A percentile compares a stretch with the other conserved stretches of the same genome.
Evolutionary conservation across 441 rosid genomes (phyloP).

Genomic region (Corymbia citriodora): DNA sequence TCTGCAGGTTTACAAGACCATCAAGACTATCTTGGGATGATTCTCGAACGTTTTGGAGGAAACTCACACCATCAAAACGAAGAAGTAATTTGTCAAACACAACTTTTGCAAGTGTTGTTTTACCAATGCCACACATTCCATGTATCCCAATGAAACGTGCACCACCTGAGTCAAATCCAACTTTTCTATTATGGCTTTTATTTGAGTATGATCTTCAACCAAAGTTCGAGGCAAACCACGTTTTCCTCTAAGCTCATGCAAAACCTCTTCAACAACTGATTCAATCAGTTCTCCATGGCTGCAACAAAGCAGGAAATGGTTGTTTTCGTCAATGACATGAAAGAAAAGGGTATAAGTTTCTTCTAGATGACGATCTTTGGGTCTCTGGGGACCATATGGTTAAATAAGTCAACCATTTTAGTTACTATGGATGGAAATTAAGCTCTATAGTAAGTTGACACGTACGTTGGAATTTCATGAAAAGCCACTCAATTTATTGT

Average conservation of each 20-base stretch:
- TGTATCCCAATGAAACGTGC: rapidly evolving
- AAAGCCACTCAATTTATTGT: neutral
- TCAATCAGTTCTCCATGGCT: neutral
- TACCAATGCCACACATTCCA: neutral
- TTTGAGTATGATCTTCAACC: rapidly evolving
- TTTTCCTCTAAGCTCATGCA: rapidly evolving
- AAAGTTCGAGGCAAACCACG: neutral
- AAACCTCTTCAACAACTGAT: rapidly evolving
- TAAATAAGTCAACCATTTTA: rapidly evolving
- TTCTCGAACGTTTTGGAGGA: neutral
- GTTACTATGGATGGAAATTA: too few relatives aligned
- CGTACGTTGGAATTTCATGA: rapidly evolving
- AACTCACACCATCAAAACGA: rapidly evolving
- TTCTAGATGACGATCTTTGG: rapidly evolving
- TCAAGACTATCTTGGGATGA: neutral
- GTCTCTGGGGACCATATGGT: neutral
- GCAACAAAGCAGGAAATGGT: neutral
- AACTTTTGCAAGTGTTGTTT: neutral
- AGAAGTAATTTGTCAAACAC: too few relatives aligned
- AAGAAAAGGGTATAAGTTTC: neutral
- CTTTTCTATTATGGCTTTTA: neutral
- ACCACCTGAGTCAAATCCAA: neutral
- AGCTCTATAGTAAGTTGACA: rapidly evolving
- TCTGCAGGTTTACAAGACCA: neutral
- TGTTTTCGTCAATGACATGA: neutral